These are phyloP conservation scores for Tulasnella sp. DNA, from an alignment of 768 basidiomycete species.

Conservation along the genomic window DNA sequence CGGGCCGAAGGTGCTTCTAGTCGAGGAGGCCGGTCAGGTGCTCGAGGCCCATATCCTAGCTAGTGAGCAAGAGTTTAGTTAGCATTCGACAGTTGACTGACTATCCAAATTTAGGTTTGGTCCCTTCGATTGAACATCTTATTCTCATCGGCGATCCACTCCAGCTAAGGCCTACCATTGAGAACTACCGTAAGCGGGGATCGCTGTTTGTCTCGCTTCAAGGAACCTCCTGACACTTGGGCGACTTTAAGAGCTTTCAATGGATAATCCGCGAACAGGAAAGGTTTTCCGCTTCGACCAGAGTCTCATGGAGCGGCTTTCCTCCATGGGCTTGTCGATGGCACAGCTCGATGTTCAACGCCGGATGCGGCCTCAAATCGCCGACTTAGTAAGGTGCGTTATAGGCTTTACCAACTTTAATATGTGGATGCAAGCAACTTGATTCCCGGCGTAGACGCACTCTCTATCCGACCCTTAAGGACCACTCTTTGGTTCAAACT, in stretches of 20 bases:
- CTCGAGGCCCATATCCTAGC: constrained; percentile 67
- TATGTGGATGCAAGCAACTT: background rate
- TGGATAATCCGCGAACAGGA: constrained; percentile 53
- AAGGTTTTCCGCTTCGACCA: constrained; percentile 58
- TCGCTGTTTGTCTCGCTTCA: background rate
- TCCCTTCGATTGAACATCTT: constrained; percentile 57
- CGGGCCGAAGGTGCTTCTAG: constrained; percentile 52
- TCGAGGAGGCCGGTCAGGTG: constrained; percentile 79
- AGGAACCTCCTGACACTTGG: background rate
- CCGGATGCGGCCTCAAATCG: constrained; percentile 66
- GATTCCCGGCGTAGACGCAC: constrained; percentile 37
- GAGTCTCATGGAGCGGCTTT: constrained; percentile 69
- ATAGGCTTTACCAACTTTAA: background rate
- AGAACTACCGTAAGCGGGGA: constrained; percentile 29
- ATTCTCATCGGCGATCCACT: constrained; percentile 76
- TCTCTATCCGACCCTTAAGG: constrained; percentile 53
- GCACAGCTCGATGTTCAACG: constrained; percentile 63
- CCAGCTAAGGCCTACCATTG: constrained; percentile 62
- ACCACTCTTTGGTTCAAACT: constrained; percentile 43
- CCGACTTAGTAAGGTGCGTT: constrained; percentile 48
- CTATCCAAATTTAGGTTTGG: constrained; percentile 37
- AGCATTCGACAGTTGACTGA: background rate
- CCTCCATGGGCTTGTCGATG: constrained; percentile 50
- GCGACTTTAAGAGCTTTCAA: constrained; percentile 46
- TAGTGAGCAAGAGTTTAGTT: constrained; percentile 16